A percentile compares a stretch with the other conserved stretches of the same genome.
These are phyloP conservation scores for Boletus coccyginus DNA, from an alignment of 768 basidiomycete species.

Conservation along the genomic window DNA sequence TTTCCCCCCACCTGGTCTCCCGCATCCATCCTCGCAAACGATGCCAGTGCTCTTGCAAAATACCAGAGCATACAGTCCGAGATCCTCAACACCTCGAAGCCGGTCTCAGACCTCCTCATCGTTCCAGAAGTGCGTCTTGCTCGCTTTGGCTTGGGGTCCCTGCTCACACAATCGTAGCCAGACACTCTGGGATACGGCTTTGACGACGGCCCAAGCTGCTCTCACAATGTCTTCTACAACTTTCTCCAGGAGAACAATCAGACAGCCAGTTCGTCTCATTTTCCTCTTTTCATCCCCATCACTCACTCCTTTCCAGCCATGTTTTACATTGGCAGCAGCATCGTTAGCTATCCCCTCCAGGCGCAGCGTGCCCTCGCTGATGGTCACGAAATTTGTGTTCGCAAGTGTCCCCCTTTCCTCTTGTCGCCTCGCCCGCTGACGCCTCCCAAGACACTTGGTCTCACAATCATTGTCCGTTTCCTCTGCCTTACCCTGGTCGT, in stretches of 20 bases:
- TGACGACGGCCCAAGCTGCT: constrained; percentile 65
- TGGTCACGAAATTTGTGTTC: constrained; percentile 60
- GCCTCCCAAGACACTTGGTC: constrained; percentile 29
- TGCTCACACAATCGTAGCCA: constrained; percentile 31
- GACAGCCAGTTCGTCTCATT: constrained; percentile 43
- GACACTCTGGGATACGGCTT: constrained; percentile 57
- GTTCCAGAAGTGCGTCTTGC: constrained; percentile 44
- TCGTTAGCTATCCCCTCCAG: constrained; percentile 55
- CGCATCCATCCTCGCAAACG: constrained; percentile 41
- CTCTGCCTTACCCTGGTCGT: background rate
- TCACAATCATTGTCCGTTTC: constrained; percentile 44
- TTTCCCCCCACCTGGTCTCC: constrained; percentile 48
- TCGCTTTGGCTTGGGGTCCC: no score
- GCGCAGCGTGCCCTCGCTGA: constrained; percentile 51
- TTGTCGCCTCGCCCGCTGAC: background rate
- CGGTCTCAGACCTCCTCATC: constrained; percentile 44
- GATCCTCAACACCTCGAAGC: constrained; percentile 54
- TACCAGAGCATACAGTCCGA: constrained; percentile 42
- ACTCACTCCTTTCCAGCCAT: constrained; percentile 39
- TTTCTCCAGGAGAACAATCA: constrained; percentile 51
- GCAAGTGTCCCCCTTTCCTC: constrained; percentile 38
- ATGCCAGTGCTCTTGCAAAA: constrained; percentile 40
- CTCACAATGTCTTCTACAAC: constrained; percentile 62
- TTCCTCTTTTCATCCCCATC: background rate
- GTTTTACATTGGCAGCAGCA: constrained; percentile 62